phyloP scores from a whole-genome alignment of 805 yeast species.

The Kodamaea kakaduensis region DNA sequence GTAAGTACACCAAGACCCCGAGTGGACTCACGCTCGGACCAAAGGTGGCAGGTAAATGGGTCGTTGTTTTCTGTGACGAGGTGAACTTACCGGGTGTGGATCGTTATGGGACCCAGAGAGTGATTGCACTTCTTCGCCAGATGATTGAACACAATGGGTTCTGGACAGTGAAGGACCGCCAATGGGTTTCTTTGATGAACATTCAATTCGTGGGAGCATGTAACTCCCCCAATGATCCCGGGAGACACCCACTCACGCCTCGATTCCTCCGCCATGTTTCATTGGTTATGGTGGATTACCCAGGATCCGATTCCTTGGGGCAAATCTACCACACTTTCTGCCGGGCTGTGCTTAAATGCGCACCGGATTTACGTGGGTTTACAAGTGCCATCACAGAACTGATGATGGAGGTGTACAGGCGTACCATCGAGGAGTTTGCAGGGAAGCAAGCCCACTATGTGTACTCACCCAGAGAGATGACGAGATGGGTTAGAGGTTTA shows the following conservation, averaged over 20 bases:
- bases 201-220: conserved; percentile 94
- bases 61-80: conserved; percentile 89
- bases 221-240: conserved; percentile 81
- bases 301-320: conserved; percentile 54
- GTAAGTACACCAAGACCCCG: conserved; percentile 52
- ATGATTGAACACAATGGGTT: conserved; percentile 72
- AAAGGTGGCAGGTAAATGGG: conserved; percentile 56
- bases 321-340: conserved; percentile 66
- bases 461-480: conserved; percentile 85
- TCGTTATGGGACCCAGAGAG: conserved; percentile 66
- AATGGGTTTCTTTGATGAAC: conserved; percentile 63
- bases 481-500: conserved; percentile 83
- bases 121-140: conserved; percentile 69
- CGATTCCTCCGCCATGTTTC: conserved; percentile 67
- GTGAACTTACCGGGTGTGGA: conserved; percentile 77
- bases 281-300: conserved; percentile 74
- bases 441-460: conserved; percentile 55
- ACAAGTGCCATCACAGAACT: conserved; percentile 51
- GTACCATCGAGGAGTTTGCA: conserved; percentile 40
- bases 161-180: conserved; percentile 56
- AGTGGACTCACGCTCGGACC: conserved; percentile 59
- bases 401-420: conserved; percentile 60
- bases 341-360: conserved; percentile 51
- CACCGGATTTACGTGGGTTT: conserved; percentile 59
- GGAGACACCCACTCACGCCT: conserved; percentile 53